These are phyloP conservation scores for Candida tibetensis DNA, from an alignment of 805 yeast species.

Conservation along the genomic window DNA sequence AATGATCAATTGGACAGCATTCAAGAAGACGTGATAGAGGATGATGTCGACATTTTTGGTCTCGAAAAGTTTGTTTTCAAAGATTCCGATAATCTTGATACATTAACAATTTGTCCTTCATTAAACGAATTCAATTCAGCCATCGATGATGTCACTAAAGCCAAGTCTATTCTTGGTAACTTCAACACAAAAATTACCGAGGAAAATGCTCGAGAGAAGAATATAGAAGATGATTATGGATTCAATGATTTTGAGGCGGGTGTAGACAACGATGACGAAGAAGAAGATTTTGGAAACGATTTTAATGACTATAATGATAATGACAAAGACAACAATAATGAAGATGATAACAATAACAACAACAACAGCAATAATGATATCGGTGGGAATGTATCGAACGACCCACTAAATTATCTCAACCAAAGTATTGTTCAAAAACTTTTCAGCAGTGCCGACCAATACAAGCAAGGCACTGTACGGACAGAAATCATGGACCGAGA, in stretches of 20 bases:
- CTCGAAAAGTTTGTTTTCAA: slow-evolving; percentile 22
- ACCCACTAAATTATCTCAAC: slow-evolving; percentile 9
- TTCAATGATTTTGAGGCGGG: slow-evolving; percentile 14
- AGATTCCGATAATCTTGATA: slow-evolving; percentile 18
- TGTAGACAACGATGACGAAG: slow-evolving; percentile 15
- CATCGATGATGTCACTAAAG: slow-evolving; percentile 52
- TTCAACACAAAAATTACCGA: slow-evolving; percentile 35
- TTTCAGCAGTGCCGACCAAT: slow-evolving; percentile 14
- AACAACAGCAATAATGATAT: slow-evolving; percentile 7
- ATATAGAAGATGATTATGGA: slow-evolving; percentile 24
- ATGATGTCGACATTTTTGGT: slow-evolving; percentile 13
- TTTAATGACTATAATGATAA: slow-evolving; percentile 16
- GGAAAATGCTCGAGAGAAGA: slow-evolving; percentile 9
- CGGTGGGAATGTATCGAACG: background rate
- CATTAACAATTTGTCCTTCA: slow-evolving; percentile 64
- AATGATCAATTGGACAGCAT: slow-evolving; percentile 15
- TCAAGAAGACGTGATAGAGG: slow-evolving; percentile 14
- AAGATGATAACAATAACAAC: too few relatives aligned
- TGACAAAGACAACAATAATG: slow-evolving; percentile 4
- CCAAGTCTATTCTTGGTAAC: slow-evolving; percentile 42
- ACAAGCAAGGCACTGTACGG: slow-evolving; percentile 12
- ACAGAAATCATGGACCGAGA: slow-evolving; percentile 51
- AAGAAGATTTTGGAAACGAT: slow-evolving; percentile 14
- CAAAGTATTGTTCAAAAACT: slow-evolving; percentile 14
- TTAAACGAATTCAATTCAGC: slow-evolving; percentile 58